Conservation (phyloP, 306 rosid genomes). For the Cyclanthera cordifolia region DNA sequence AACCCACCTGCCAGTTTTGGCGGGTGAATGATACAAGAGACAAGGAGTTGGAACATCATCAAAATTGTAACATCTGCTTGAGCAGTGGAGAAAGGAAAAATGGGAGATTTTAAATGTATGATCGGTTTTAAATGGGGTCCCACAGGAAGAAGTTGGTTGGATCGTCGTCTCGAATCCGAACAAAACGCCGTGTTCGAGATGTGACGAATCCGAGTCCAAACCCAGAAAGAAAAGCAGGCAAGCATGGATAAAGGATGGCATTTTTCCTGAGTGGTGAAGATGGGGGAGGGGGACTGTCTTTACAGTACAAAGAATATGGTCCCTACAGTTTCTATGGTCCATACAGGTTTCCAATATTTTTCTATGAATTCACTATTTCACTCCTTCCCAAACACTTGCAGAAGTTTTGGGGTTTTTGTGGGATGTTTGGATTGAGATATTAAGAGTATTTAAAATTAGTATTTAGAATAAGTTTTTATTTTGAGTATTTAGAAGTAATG, state of each 20-base stretch:
- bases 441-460: too few species aligned
- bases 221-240: not conserved
- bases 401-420: not conserved
- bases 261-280: not conserved
- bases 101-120: not conserved
- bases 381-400: not conserved
- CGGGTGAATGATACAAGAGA: not conserved
- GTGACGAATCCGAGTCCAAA: not conserved
- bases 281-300: not conserved
- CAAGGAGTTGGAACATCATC: conserved; percentile 6
- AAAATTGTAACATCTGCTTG: not conserved
- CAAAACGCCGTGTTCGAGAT: not conserved
- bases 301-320: not conserved
- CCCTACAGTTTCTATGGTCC: not conserved
- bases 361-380: not conserved
- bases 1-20: not conserved
- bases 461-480: too few species aligned
- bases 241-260: not conserved
- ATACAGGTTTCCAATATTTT: not conserved
- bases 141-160: conserved; percentile 5
- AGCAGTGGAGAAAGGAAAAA: not conserved
- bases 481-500: too few species aligned
- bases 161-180: not conserved
- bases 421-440: too few species aligned
- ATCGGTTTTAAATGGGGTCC: not conserved